Evolutionary conservation across 2,329 filamentous ascomycete species (phyloP).

Genomic region (Pyrenophora tritici-repentis): DNA sequence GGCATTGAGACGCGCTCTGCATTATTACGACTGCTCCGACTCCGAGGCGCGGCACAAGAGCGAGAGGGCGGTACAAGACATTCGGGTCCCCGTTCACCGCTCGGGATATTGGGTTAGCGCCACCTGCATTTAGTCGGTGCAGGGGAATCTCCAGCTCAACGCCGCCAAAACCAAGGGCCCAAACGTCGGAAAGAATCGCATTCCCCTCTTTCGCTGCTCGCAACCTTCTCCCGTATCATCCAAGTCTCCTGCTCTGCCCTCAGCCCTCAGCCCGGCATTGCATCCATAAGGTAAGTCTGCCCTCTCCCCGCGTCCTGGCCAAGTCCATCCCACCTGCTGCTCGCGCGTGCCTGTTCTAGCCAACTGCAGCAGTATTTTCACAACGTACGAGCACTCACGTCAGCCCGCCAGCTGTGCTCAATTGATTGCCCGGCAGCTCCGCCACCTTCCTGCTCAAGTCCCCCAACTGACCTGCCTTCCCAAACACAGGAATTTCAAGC

Average conservation of each 20-base stretch:
- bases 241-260: conserved; percentile 26
- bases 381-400: conserved; percentile 30
- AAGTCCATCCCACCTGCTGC: conserved; percentile 16
- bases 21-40: conserved; percentile 1
- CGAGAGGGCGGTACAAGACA: conserved; percentile 9
- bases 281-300: conserved; percentile 35
- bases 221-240: conserved; percentile 35
- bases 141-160: conserved; percentile 36
- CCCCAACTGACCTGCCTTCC: conserved; percentile 22
- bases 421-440: conserved; percentile 1
- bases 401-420: conserved; percentile 22
- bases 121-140: conserved; percentile 30
- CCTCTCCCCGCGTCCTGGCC: conserved; percentile 16
- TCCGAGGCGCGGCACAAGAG: conserved; percentile 9
- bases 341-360: conserved; percentile 24
- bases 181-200: conserved; percentile 38
- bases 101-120: conserved; percentile 31
- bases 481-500: conserved; percentile 13
- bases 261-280: conserved; percentile 23
- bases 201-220: conserved; percentile 18
- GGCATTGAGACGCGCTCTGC: background rate
- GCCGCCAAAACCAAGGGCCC: conserved; percentile 33
- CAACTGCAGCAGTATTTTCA: conserved; percentile 27
- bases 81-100: conserved; percentile 44
- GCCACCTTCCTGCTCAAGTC: conserved; percentile 1